Evolutionary conservation across 768 basidiomycete genomes (phyloP).

Genomic region (Hypholoma fasciculare): DNA sequence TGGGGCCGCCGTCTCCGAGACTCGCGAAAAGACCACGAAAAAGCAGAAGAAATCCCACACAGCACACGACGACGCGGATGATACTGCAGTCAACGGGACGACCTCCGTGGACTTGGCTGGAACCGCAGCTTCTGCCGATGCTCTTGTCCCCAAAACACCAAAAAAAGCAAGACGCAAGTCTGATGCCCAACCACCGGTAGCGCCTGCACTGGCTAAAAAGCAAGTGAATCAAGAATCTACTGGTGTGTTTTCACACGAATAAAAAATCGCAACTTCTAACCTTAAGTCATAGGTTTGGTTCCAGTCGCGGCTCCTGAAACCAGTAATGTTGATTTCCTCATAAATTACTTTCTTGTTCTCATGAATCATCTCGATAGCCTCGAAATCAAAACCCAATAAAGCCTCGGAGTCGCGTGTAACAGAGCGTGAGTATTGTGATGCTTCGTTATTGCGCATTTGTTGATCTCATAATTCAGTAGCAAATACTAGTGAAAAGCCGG

Average conservation of each 20-base stretch:
- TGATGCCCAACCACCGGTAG: background rate
- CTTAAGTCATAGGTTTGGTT: too few relatives aligned
- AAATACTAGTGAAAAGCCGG: background rate
- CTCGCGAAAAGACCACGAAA: background rate
- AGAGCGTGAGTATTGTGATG: background rate
- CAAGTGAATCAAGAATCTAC: background rate
- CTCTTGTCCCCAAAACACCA: background rate
- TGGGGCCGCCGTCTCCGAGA: background rate
- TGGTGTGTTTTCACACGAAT: background rate
- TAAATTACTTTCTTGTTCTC: background rate
- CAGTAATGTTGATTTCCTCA: background rate
- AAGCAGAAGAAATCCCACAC: slow-evolving; percentile 1
- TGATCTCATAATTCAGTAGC: background rate
- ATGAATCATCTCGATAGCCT: background rate
- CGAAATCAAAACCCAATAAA: background rate
- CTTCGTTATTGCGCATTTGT: background rate
- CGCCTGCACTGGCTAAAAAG: background rate
- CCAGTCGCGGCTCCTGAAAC: too few relatives aligned
- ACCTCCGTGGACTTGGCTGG: background rate
- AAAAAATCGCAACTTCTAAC: background rate
- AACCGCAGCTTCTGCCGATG: background rate
- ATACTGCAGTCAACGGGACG: background rate
- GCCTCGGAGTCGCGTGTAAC: background rate
- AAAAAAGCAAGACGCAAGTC: slow-evolving; percentile 6
- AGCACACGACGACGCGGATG: background rate